Base-by-base conservation (phyloP, 306 rosid species). In the Corylus heterophylla region DNA sequence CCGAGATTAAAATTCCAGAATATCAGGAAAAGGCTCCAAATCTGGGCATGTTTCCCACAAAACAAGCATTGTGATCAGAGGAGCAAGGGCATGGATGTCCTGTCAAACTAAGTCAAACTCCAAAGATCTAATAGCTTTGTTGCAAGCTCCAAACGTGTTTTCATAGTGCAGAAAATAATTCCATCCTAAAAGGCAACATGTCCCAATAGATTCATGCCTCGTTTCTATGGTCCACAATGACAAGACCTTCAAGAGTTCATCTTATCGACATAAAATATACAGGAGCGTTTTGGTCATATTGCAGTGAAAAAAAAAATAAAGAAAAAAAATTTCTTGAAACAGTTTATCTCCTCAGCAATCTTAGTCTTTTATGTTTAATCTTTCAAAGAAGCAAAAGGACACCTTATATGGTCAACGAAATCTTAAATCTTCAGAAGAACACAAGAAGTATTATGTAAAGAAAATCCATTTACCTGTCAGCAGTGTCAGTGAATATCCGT, bases 401-500 rank as follows among this genome's bases (percentile, higher is more conserved):
- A 7, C 2, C 13, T 12, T 64, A 7, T 37, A 31, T 8, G 17
- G 4, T 22, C 31, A 20, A 58, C 44, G 12, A 31, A 67, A 42
- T 18, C 51, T 39, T 17, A 7, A 18, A 67, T 39, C 25, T 67
- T 42, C n/a, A 37, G 8, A 29, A 11, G 17, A 62, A 29, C 3
- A 27, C 17, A 11, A 39, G 17, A 39, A 67, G 2, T 17, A 42
- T 17, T 3, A 20, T 1, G 27, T 67, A 39, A 17, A 16, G 71
- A 39, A 11, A 39, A 67, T 18, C 29, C 50, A 22, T 22, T 37
- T 76, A 92, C 98, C 90, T 91, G 81, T 90, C 98, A 79, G 75
- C 74, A 75, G 90, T 92, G 84, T 92, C 98, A 49, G 81, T 74
- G 42, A 92, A 88, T 75, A 95, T 77, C 85, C 98, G 83, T 74